phyloP scores from a whole-genome alignment of 148 eudicot genomes.

The Diospyros lotus region DNA sequence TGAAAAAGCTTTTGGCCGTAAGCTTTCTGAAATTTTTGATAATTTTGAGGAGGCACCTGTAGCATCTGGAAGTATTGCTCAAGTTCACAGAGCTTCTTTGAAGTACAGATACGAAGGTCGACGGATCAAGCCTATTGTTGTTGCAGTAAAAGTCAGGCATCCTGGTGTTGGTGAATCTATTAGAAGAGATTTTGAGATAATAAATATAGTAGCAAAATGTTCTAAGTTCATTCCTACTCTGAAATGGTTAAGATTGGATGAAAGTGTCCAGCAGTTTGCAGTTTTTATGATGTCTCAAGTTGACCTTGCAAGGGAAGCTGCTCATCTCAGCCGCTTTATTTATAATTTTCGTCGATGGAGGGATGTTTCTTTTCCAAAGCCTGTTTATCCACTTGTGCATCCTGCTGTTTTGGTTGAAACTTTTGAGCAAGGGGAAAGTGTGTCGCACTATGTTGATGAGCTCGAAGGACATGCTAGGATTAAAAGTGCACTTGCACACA shows the following conservation, averaged over 20 bases:
- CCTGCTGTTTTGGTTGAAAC: conserved; percentile 94
- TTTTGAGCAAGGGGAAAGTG: conserved; percentile 90
- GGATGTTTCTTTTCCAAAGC: conserved; percentile 95
- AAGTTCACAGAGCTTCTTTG: conserved; percentile 82
- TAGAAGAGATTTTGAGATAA: conserved; percentile 79
- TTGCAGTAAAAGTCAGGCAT: conserved; percentile 92
- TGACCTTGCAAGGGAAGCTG: conserved; percentile 94
- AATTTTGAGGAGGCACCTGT: conserved; percentile 81
- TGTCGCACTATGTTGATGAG: conserved; percentile 73
- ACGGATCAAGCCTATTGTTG: conserved; percentile 60
- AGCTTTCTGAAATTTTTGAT: conserved; percentile 76
- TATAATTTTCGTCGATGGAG: conserved; percentile 82
- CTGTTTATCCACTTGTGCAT: conserved; percentile 89
- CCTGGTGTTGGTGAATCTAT: conserved; percentile 93
- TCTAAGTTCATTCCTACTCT: conserved; percentile 66
- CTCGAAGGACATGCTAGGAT: conserved; percentile 61
- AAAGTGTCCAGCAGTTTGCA: conserved; percentile 92
- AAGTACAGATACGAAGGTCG: conserved; percentile 56
- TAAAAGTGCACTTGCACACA: conserved; percentile 75
- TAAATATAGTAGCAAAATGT: conserved; percentile 61
- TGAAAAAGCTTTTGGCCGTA: conserved; percentile 85
- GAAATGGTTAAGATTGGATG: conserved; percentile 86
- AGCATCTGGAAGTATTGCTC: conserved; percentile 97
- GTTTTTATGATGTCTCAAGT: conserved; percentile 98
- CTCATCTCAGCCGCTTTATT: conserved; percentile 84